Conservation (phyloP, 2,329 filamentous ascomycete species). For the Periconia sp. region DNA sequence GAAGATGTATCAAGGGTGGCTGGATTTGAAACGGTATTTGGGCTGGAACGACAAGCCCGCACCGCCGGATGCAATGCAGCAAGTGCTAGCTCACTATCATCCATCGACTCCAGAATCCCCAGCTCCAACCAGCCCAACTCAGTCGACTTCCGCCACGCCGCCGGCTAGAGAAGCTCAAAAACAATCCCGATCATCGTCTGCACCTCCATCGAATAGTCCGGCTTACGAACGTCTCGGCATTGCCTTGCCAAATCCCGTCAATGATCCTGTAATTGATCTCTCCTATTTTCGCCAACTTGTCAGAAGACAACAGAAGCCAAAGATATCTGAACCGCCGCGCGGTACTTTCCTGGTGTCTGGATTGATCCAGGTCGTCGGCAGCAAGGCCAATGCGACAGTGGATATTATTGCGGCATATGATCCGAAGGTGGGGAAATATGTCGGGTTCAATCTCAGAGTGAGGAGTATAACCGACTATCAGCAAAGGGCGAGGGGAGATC, state of each 20-base stretch:
- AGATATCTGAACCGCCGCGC: slow-evolving; percentile 45
- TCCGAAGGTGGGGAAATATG: slow-evolving; percentile 47
- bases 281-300: slow-evolving; percentile 31
- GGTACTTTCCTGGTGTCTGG: slow-evolving; percentile 54
- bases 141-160: slow-evolving; percentile 12
- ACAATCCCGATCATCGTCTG: slow-evolving; percentile 13
- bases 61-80: slow-evolving; percentile 16
- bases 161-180: slow-evolving; percentile 14
- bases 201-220: slow-evolving; percentile 14
- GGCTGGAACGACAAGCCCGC: slow-evolving; percentile 28
- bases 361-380: slow-evolving; percentile 54
- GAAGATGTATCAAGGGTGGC: slow-evolving; percentile 27
- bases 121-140: slow-evolving; percentile 10
- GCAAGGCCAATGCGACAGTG: slow-evolving; percentile 49
- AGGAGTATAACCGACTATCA: slow-evolving; percentile 34
- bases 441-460: slow-evolving; percentile 34
- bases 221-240: slow-evolving; percentile 25
- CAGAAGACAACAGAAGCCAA: slow-evolving; percentile 23
- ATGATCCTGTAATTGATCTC: slow-evolving; percentile 34
- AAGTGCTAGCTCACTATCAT: slow-evolving; percentile 15
- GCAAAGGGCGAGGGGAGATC: slow-evolving; percentile 49
- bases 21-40: slow-evolving; percentile 27
- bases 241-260: slow-evolving; percentile 29
- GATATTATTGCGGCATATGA: slow-evolving; percentile 55
- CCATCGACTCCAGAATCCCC: slow-evolving; percentile 9